Base-by-base conservation (phyloP, 345 rosid genomes). In the Arabidopsis arenosa region DNA sequence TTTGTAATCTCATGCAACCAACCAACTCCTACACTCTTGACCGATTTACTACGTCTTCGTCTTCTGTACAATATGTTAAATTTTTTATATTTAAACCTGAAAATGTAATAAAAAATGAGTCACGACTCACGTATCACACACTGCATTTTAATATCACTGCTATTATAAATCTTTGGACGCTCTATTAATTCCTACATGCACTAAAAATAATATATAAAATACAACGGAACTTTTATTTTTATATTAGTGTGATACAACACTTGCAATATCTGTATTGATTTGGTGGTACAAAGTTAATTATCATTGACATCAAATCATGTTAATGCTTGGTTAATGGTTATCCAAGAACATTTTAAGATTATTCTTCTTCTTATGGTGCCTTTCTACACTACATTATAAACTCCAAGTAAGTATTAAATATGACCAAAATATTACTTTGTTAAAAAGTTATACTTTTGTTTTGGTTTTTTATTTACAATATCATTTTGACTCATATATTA, bases 321-420 rank as follows among this genome's bases (percentile, higher is more conserved):
- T 48, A 73, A 32, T 73, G 58, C 61, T 54, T 73, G 54, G 55
- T 15, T 43, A 64, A 43, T 73, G 54, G 55, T 15, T 43, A 64
- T 33, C 36, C 66, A 47, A 51, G 37, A 66, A 36, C 73, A 58
- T 36, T 48, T 56, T 11, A 47, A 15, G 41, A 30, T 18, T 39
- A 48, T n/a, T 28, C 45, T 18, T 39, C 39, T n/a, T 28, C 45
- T 13, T 49, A 67, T 59, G 63, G 40, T 75, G 69, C 55, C 63
- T 59, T 52, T 68, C 74, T 68, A 75, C 37, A 41, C 55, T 52
- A 10, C 68, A 68, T 41, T 41, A 40, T 52, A 68, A 63, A 14
- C 63, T 68, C 63, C 69, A 75, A 9, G 9, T 51, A 35, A 36
- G 14, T 41, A 52, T 40, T 68, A 51, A 51, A 43, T 9, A 61